Conservation (phyloP, 2,329 filamentous ascomycete species). For the Bimuria novae-zelandiae region DNA sequence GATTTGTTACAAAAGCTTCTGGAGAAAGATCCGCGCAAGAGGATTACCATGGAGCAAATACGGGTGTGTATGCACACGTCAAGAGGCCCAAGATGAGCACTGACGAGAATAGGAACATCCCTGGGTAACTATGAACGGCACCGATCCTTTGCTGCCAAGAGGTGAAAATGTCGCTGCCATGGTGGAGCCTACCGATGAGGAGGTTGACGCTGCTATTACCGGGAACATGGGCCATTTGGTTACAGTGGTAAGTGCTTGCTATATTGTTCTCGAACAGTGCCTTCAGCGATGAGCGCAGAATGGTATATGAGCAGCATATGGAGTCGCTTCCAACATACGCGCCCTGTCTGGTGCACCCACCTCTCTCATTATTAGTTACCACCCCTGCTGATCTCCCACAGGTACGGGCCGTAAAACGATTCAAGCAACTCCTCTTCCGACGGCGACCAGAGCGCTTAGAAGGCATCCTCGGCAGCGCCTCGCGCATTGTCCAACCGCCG, state of each 20-base stretch:
- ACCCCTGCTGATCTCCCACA: constrained; percentile 39
- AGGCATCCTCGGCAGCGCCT: constrained; percentile 63
- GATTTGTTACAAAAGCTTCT: constrained; percentile 76
- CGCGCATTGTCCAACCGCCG: constrained; percentile 63
- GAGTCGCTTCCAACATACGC: neutral
- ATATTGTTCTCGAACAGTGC: neutral
- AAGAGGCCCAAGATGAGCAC: neutral
- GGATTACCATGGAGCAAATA: constrained; percentile 82
- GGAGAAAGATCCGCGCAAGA: constrained; percentile 81
- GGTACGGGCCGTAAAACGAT: constrained; percentile 90
- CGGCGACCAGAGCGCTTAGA: constrained; percentile 60
- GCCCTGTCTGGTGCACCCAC: neutral
- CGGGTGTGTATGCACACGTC: constrained; percentile 62
- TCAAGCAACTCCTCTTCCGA: constrained; percentile 73
- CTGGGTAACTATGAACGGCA: constrained; percentile 85
- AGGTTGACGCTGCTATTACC: constrained; percentile 89
- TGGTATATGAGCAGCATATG: too few species aligned
- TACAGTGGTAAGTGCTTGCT: constrained; percentile 66
- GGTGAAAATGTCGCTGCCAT: constrained; percentile 85
- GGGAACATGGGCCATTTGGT: constrained; percentile 85
- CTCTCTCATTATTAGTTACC: neutral
- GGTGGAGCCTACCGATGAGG: constrained; percentile 82
- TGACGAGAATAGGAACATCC: constrained; percentile 72
- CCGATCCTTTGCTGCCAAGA: constrained; percentile 75
- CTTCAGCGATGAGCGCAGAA: neutral